phyloP scores from a whole-genome alignment of 176 grass and related monocot genomes.

The Carex littledalei region DNA sequence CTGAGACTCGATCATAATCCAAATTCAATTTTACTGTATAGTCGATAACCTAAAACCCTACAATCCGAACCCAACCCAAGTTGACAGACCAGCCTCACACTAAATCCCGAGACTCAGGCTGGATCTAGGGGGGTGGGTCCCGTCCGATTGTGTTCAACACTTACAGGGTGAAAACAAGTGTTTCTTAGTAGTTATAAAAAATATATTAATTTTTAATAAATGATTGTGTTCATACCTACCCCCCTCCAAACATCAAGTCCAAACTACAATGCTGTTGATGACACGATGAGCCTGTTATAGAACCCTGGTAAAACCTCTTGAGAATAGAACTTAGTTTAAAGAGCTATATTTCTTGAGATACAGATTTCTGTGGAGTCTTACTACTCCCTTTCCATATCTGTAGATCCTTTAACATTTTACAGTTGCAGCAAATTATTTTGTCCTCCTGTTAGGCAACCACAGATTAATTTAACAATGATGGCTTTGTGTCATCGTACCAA shows the following conservation, averaged over 20 bases:
- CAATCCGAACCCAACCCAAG: not conserved
- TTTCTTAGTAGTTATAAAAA: too few relatives aligned
- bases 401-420: not conserved
- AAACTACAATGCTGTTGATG: too few relatives aligned
- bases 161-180: too few relatives aligned
- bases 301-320: not conserved
- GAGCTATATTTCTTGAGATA: not conserved
- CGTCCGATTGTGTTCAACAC: too few relatives aligned
- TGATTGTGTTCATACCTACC: too few relatives aligned
- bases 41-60: not conserved
- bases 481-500: not conserved
- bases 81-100: not conserved
- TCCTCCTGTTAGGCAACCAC: not conserved
- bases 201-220: too few relatives aligned
- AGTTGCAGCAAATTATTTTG: not conserved
- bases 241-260: too few relatives aligned
- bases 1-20: not conserved
- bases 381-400: not conserved
- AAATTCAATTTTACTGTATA: not conserved
- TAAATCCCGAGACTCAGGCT: not conserved
- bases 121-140: too few relatives aligned
- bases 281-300: too few relatives aligned
- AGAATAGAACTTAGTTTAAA: not conserved
- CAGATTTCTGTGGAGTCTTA: not conserved
- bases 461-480: not conserved